Conservation (phyloP, 305 asterid genomes). For the Stenogyne calaminthoides region DNA sequence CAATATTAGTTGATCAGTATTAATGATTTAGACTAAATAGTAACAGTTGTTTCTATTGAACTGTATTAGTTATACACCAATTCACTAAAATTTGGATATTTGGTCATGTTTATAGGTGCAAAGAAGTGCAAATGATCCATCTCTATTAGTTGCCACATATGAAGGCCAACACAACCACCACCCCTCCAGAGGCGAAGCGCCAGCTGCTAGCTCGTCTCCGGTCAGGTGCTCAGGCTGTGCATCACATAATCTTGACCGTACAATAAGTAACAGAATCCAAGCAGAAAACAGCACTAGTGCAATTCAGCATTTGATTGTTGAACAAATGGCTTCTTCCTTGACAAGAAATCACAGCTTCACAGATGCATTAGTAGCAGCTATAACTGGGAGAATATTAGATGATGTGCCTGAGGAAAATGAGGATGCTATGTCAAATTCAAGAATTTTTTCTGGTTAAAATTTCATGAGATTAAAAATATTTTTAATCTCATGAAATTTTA, state of each 20-base stretch:
- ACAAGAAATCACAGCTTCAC: slow-evolving; percentile 70
- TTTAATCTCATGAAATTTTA: too few relatives aligned
- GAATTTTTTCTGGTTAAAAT: slow-evolving; percentile 20
- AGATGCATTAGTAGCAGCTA: slow-evolving; percentile 71
- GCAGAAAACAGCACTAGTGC: slow-evolving; percentile 25
- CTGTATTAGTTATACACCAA: too few relatives aligned
- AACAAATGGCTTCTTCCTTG: slow-evolving; percentile 67
- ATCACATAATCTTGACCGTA: slow-evolving; percentile 11
- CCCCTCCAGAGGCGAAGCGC: slow-evolving; percentile 45
- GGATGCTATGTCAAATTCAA: slow-evolving; percentile 25
- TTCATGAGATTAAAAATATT: neutral
- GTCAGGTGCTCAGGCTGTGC: slow-evolving; percentile 22
- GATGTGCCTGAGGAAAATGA: slow-evolving; percentile 42
- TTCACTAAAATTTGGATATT: neutral
- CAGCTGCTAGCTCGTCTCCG: slow-evolving; percentile 25
- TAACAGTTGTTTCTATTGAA: too few relatives aligned
- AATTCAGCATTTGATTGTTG: slow-evolving; percentile 50
- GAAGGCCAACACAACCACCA: slow-evolving; percentile 82
- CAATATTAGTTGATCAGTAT: too few relatives aligned
- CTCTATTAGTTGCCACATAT: slow-evolving; percentile 64
- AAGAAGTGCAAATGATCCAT: slow-evolving; percentile 66
- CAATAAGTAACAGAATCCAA: slow-evolving; percentile 8
- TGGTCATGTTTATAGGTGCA: slow-evolving; percentile 54
- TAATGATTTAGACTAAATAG: too few relatives aligned
- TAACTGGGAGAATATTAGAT: slow-evolving; percentile 56